A percentile compares a stretch with the other conserved stretches of the same genome.
Evolutionary conservation across 768 basidiomycete species (phyloP).

Genomic region (Cytidiella melzeri): DNA sequence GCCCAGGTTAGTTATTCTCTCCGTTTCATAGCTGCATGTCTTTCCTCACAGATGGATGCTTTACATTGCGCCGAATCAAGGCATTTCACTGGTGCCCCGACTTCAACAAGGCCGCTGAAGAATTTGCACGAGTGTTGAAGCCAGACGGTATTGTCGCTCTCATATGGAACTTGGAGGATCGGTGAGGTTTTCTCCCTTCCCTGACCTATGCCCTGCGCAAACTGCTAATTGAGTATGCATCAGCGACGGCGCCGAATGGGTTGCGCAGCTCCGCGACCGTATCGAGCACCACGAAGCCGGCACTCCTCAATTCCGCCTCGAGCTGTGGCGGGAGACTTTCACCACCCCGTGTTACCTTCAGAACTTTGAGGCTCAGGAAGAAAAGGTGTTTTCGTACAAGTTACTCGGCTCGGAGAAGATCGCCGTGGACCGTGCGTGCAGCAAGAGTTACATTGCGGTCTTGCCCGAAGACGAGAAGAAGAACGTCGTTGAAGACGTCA

Average conservation of each 20-base stretch:
- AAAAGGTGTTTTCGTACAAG: slow-evolving; percentile 48
- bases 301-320: slow-evolving; percentile 78
- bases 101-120: slow-evolving; percentile 60
- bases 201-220: background rate
- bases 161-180: slow-evolving; percentile 91
- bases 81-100: slow-evolving; percentile 95
- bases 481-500: slow-evolving; percentile 44
- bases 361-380: slow-evolving; percentile 53
- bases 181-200: slow-evolving; percentile 32
- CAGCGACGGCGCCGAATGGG: slow-evolving; percentile 65
- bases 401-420: slow-evolving; percentile 48
- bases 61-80: slow-evolving; percentile 29
- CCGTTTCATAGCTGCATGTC: background rate
- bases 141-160: slow-evolving; percentile 64
- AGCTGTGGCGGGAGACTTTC: slow-evolving; percentile 69
- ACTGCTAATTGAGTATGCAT: background rate
- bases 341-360: slow-evolving; percentile 52
- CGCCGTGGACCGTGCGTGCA: slow-evolving; percentile 61
- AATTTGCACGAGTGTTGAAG: slow-evolving; percentile 78
- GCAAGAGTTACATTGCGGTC: slow-evolving; percentile 81
- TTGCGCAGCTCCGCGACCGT: slow-evolving; percentile 60
- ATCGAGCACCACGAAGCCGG: slow-evolving; percentile 65
- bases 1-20: slow-evolving; percentile 50
- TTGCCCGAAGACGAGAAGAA: slow-evolving; percentile 52
- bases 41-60: background rate